phyloP scores from a whole-genome alignment of 495 filamentous ascomycete species.

The Talaromyces stipitatus region DNA sequence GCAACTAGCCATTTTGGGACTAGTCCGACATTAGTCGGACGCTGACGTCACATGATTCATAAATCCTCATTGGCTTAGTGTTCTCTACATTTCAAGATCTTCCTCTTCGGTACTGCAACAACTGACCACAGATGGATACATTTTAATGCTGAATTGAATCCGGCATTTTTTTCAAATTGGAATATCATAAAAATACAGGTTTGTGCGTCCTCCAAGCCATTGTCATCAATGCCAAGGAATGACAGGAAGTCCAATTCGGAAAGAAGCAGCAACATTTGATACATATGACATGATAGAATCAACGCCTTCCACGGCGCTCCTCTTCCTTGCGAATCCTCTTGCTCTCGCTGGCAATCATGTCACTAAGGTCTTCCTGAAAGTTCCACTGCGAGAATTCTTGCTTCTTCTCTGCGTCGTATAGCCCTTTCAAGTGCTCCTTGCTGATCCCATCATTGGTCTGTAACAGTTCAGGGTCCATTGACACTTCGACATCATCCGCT shows the following conservation, averaged over 20 bases:
- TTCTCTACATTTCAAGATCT: too few relatives aligned
- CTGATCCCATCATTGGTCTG: conserved; percentile 61
- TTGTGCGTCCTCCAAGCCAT: background rate
- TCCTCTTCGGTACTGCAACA: too few relatives aligned
- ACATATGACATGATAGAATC: conserved; percentile 4
- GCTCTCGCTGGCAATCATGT: conserved; percentile 94
- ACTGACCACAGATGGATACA: background rate
- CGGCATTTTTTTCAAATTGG: background rate
- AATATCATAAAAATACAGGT: background rate
- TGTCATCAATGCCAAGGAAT: background rate
- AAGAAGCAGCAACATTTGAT: background rate
- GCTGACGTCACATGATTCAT: too few relatives aligned
- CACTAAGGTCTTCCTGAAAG: conserved; percentile 87
- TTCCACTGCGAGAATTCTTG: conserved; percentile 66
- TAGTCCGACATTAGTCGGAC: too few relatives aligned
- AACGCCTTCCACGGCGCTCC: conserved; percentile 53
- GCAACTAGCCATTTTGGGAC: background rate
- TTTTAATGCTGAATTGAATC: background rate
- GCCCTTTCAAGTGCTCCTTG: conserved; percentile 56
- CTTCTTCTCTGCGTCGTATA: conserved; percentile 71
- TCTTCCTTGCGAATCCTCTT: conserved; percentile 84
- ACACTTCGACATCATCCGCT: conserved; percentile 89
- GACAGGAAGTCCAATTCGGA: background rate
- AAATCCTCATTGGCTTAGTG: too few relatives aligned
- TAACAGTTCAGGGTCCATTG: conserved; percentile 75